Base-by-base conservation (phyloP, 768 basidiomycete species). In the Daedalea quercina region DNA sequence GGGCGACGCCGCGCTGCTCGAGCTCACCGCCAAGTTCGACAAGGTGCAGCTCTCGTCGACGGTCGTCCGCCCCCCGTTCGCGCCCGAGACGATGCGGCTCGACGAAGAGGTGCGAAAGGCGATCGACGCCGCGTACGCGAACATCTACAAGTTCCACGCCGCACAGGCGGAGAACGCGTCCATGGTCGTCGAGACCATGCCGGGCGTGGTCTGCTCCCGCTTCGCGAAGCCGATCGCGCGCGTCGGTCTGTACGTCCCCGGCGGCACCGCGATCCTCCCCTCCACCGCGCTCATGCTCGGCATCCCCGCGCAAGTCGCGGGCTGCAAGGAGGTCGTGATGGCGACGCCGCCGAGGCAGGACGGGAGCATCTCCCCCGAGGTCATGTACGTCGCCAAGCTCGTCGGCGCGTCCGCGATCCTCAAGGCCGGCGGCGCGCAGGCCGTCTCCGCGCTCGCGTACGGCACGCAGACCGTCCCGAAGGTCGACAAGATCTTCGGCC, bases 401-500 rank as follows among this genome's bases (percentile, higher is more conserved):
- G 86, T 93, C 20, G 94, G 95, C 35, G 95, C 91, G 1, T 86
- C 89, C 6, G 87, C 87, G 28, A 83, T 99, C 54, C 76, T 99
- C 55, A 91, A 90, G 67, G 96, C 95, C 17, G 96, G 96, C 37
- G 96, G 96, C 12, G 95, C 90, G 17, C 96, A 99, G 65, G 96
- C 96, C 11, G 78, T 98, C 17, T 91, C 94, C 23, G 94, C 96
- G 0, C 77, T 99, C 73, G 96, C 96, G 1, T 98, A 97, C 66
- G 96, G 96, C 19, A 99, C 96, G 6, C 77, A 90, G 66, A 87
- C 87, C 3, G 92, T 94, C 6, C 92, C 94, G 15, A 98, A 99
- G 70, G 95, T 97, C 23, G 96, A 99, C 76, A 99, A 99, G 74
- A 94, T 99, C 61, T 95, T 98, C 64, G 96, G 96, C 9, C 96